A percentile compares a stretch with the other conserved stretches of the same genome.
Conservation (phyloP, 1,284 basidiomycete species). For the Microbotryum lychnidis-dioicae region DNA sequence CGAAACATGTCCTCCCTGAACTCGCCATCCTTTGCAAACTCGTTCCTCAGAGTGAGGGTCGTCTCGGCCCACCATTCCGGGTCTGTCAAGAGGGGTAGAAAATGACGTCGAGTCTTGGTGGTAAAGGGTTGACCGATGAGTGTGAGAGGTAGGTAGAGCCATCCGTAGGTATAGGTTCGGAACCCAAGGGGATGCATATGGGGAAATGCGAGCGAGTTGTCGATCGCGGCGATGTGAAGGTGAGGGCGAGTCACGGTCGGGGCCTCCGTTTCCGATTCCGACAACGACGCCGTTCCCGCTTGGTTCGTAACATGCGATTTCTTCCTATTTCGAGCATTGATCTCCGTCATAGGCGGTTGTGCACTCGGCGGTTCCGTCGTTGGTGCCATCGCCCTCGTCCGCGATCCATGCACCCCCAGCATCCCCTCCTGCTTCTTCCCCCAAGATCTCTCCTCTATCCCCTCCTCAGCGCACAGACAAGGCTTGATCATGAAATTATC, state of each 20-base stretch:
- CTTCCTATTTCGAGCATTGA: constrained; percentile 62
- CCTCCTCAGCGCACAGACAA: constrained; percentile 11
- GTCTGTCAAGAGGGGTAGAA: constrained; percentile 69
- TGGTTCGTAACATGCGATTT: constrained; percentile 33
- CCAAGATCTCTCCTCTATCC: too few species aligned
- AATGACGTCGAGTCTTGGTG: constrained; percentile 67
- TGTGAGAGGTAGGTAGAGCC: constrained; percentile 79
- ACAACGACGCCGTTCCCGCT: too few species aligned
- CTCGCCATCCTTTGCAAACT: constrained; percentile 59
- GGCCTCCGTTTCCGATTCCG: background rate
- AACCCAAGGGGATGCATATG: constrained; percentile 67
- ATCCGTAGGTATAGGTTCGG: constrained; percentile 83
- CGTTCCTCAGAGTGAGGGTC: constrained; percentile 60
- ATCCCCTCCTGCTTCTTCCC: too few species aligned
- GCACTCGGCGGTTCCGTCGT: background rate
- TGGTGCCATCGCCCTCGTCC: background rate
- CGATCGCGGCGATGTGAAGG: constrained; percentile 69
- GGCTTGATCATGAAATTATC: constrained; percentile 43
- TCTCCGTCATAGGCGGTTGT: constrained; percentile 62
- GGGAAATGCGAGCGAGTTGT: constrained; percentile 82
- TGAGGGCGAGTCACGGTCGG: constrained; percentile 43
- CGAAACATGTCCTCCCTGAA: constrained; percentile 44
- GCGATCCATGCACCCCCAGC: too few species aligned
- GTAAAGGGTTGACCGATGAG: constrained; percentile 75
- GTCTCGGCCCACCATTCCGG: constrained; percentile 87